Percentiles rank a stretch among this genome's conserved stretches.
Conservation (phyloP, 2,329 filamentous ascomycete species). For the Blastomyces silverae region DNA sequence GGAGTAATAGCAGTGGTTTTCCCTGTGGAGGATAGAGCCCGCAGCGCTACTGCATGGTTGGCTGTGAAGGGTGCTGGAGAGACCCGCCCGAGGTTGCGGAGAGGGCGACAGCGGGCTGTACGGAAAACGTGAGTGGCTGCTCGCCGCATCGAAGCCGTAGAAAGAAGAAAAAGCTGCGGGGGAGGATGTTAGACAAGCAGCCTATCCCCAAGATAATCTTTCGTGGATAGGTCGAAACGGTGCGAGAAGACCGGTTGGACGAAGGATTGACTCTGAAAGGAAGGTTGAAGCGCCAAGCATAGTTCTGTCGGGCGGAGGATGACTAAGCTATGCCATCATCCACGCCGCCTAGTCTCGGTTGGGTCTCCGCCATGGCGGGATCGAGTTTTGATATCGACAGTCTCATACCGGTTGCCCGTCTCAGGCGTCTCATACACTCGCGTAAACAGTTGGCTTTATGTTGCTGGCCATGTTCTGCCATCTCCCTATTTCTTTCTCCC, state of each 20-base stretch:
- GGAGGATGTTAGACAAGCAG: constrained; percentile 13
- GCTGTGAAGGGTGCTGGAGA: constrained; percentile 32
- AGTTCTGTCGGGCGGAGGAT: not conserved
- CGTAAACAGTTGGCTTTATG: not conserved
- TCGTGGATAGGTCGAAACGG: not conserved
- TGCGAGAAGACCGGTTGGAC: too few species aligned
- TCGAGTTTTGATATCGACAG: not conserved
- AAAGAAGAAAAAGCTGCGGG: constrained; percentile 10
- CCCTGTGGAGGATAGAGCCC: constrained; percentile 31
- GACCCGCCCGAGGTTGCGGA: constrained; percentile 39
- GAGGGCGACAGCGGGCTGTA: constrained; percentile 42
- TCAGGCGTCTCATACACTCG: not conserved
- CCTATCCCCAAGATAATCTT: not conserved
- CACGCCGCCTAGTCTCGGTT: constrained; percentile 12
- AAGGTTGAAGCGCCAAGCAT: not conserved
- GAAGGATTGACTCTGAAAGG: not conserved
- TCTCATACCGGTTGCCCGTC: not conserved
- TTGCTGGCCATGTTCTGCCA: not conserved
- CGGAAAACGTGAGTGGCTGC: constrained; percentile 43
- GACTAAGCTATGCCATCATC: not conserved
- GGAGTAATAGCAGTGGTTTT: constrained; percentile 33
- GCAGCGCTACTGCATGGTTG: constrained; percentile 35
- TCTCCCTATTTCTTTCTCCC: not conserved
- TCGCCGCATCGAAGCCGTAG: constrained; percentile 42
- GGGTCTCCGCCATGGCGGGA: not conserved